Base-by-base conservation (phyloP, 2,329 filamentous ascomycete species). In the Neofusicoccum umdonicola region DNA sequence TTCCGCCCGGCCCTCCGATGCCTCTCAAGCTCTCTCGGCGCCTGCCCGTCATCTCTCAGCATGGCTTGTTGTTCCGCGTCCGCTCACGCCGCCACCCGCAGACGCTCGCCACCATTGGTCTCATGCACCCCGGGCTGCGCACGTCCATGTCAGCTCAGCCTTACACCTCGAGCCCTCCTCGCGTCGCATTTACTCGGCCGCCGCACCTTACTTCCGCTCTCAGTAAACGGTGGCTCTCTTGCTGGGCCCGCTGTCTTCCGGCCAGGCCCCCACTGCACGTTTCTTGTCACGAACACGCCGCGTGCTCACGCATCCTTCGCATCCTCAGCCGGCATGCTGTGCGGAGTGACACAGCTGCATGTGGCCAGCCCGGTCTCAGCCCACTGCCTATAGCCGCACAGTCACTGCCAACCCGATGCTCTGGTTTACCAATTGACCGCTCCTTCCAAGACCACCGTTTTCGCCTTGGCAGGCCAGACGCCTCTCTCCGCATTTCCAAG, bases 81-180 rank as follows among this genome's bases (percentile, higher is more conserved):
- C 45, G 45, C 45, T n/a, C 47, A 5, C 19, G 22, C 7, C 13
- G 19, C 54, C 27, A 27, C 37, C 35, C 5, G 35, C 37, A 8
- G n/a, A 56, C 37, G 11, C 17, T 12, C 37, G 35, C 37, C 3
- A 37, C 19, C 35, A 42, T 27, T 31, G 54, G 39, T 42, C 54
- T 57, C 15, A 13, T 17, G 15, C 22, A 31, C 52, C 31, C 9
- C 35, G 13, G 37, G 19, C 34, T 11, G 54, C 39, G 27, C 39
- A 34, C 39, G 15, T 44, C 39, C 54, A 19, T 35, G 39, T 57
- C 54, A 57, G 39, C 54, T 57, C 54, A 57, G 54, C 54, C 54
- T 57, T 57, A 57, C 54, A 39, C 39, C 54, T 17, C 39, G 13
- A 57, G 37, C 39, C 27, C 51, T 17, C 15, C 35, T 37, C 51